Evolutionary conservation across 257 asterid genomes (phyloP).

Genomic region (Primulina huaijiensis): DNA sequence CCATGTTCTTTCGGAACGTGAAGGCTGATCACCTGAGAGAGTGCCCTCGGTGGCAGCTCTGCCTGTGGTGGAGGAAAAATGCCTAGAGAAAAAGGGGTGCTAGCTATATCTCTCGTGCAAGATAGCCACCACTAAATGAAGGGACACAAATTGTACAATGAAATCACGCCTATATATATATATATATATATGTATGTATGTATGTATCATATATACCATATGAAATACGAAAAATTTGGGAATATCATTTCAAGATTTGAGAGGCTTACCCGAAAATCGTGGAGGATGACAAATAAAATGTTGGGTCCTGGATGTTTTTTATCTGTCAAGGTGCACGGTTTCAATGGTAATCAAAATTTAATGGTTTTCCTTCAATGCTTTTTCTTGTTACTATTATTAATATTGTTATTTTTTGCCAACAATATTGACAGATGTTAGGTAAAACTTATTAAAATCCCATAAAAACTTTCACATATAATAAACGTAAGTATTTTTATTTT

Average conservation of each 20-base stretch:
- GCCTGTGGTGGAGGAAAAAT: background rate
- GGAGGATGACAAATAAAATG: background rate
- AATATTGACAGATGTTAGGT: too few relatives aligned
- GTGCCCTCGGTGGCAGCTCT: background rate
- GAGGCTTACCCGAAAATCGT: conserved; percentile 11
- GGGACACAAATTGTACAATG: background rate
- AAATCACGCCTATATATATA: background rate
- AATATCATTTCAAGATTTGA: background rate
- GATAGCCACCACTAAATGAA: background rate
- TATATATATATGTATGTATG: background rate
- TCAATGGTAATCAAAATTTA: too few relatives aligned
- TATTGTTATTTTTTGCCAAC: too few relatives aligned
- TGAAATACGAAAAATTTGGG: background rate
- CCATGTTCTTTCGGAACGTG: conserved; percentile 18
- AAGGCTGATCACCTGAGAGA: background rate
- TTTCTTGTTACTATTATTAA: too few relatives aligned
- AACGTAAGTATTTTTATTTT: too few relatives aligned
- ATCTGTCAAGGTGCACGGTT: background rate
- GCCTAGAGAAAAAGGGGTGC: background rate
- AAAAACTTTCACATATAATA: too few relatives aligned
- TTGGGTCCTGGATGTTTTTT: background rate
- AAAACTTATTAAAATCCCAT: too few relatives aligned
- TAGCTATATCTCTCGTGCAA: background rate
- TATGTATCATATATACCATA: background rate
- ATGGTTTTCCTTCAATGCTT: too few relatives aligned